Conservation (phyloP, 2,329 filamentous ascomycete species). For the Diaporthe helianthi region DNA sequence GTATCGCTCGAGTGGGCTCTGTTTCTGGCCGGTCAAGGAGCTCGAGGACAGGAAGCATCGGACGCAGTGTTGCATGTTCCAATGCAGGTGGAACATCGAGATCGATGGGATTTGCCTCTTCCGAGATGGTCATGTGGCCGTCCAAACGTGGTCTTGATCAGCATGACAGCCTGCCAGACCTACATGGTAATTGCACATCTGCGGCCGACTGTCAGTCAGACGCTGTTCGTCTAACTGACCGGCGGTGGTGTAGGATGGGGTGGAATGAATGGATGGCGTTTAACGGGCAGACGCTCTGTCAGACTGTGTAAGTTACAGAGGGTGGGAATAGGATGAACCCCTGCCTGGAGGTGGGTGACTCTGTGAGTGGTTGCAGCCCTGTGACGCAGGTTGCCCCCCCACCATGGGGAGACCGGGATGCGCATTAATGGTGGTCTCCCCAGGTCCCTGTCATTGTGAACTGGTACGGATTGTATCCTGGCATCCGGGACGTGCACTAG, state of each 20-base stretch:
- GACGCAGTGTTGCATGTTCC: neutral
- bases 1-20: neutral
- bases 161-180: slow-evolving; percentile 27
- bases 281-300: neutral
- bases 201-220: slow-evolving; percentile 5
- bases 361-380: slow-evolving; percentile 15
- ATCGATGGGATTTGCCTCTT: slow-evolving; percentile 11
- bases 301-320: neutral
- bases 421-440: neutral
- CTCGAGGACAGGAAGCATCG: neutral
- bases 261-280: neutral
- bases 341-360: neutral
- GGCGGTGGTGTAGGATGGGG: neutral
- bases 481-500: neutral
- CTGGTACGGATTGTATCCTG: too few relatives aligned
- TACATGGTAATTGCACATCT: neutral
- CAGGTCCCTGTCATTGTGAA: neutral
- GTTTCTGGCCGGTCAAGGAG: neutral
- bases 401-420: neutral
- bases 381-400: slow-evolving; percentile 32
- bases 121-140: slow-evolving; percentile 26
- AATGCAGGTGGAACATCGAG: slow-evolving; percentile 25
- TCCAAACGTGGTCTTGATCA: slow-evolving; percentile 21
- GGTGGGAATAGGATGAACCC: neutral
- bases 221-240: neutral